Percentiles rank a stretch among this genome's conserved stretches.
phyloP scores from a whole-genome alignment of 306 rosid species.

The barrel medic (Medicago truncatula) region DNA sequence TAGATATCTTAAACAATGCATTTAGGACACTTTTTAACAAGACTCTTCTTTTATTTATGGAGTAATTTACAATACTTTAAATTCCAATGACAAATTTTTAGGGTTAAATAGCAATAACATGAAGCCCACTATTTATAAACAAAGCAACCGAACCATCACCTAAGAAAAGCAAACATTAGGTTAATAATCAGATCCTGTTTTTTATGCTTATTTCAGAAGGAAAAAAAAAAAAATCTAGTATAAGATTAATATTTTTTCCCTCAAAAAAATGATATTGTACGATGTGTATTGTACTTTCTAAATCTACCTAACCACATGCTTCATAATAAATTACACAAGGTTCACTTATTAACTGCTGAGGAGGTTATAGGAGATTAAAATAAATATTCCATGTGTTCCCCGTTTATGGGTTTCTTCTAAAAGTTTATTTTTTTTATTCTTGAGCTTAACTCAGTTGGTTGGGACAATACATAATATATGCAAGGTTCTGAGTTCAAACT shows the following conservation, averaged over 20 bases:
- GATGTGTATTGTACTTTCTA: conserved; percentile 42
- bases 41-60: background rate
- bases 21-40: no score
- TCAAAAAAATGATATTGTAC: conserved; percentile 30
- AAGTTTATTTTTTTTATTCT: no score
- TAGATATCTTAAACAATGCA: no score
- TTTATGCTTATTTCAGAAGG: conserved; percentile 26
- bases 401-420: no score
- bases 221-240: conserved; percentile 39
- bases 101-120: conserved; percentile 45
- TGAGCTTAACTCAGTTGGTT: no score
- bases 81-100: conserved; percentile 21
- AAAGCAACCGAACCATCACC: conserved; percentile 52
- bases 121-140: conserved; percentile 51
- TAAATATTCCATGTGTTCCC: background rate
- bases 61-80: conserved; percentile 28
- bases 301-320: conserved; percentile 55
- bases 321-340: conserved; percentile 3
- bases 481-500: no score
- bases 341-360: conserved; percentile 18
- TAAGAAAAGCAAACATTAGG: conserved; percentile 39
- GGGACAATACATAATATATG: no score
- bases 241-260: conserved; percentile 2
- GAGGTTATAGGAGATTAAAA: conserved; percentile 51
- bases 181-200: conserved; percentile 51